Conservation (phyloP, 2,329 filamentous ascomycete species). For the Xylariales sp. region DNA sequence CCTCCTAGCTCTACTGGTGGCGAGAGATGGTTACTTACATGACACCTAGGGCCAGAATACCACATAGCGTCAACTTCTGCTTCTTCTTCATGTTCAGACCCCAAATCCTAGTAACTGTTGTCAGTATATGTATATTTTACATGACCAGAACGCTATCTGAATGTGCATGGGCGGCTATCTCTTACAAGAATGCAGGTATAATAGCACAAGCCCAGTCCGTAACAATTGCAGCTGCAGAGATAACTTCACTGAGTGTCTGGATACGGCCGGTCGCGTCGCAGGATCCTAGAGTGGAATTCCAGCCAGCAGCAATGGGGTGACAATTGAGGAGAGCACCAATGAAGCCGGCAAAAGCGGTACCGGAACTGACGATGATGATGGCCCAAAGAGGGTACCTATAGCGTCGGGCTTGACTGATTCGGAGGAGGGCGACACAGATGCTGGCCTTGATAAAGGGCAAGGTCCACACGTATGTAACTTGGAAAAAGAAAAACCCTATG, state of each 20-base stretch:
- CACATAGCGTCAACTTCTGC: constrained; percentile 10
- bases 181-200: constrained; percentile 1
- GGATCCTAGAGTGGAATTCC: constrained; percentile 2
- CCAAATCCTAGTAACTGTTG: background rate
- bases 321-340: constrained; percentile 9
- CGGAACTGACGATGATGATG: constrained; percentile 10
- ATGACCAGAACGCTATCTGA: too few species aligned
- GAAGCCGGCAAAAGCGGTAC: constrained; percentile 8
- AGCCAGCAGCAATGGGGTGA: constrained; percentile 11
- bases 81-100: constrained; percentile 12
- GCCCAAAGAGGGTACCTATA: constrained; percentile 13
- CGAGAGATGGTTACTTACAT: too few species aligned
- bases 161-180: too few species aligned
- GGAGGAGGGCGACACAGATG: constrained; percentile 14
- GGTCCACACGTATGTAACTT: constrained; percentile 8
- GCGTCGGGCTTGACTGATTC: constrained; percentile 11
- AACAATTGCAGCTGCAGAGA: constrained; percentile 11
- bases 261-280: constrained; percentile 2
- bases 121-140: too few species aligned
- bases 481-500: constrained; percentile 10
- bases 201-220: constrained; percentile 11
- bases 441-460: constrained; percentile 14
- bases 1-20: too few species aligned
- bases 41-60: background rate
- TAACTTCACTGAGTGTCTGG: constrained; percentile 3